These are phyloP conservation scores for Cronartium ribicola DNA, from an alignment of 1,284 basidiomycete genomes.

Conservation along the genomic window DNA sequence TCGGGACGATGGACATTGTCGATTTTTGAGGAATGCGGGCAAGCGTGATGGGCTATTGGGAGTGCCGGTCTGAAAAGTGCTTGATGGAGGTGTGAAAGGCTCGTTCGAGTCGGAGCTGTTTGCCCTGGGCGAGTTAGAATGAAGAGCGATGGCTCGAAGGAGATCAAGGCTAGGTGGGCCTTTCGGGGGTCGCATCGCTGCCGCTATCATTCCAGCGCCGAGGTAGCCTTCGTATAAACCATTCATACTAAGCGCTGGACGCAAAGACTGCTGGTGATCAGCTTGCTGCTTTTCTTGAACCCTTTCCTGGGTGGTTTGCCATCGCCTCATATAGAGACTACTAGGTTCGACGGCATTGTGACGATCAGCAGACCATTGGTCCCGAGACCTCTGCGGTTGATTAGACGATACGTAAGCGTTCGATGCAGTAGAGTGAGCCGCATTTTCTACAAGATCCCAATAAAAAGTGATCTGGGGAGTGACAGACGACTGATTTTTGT, in stretches of 20 bases:
- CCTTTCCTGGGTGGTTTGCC: neutral
- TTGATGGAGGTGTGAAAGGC: conserved; percentile 1
- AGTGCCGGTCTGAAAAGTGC: neutral
- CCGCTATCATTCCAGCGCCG: conserved; percentile 6
- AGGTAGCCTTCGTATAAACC: conserved; percentile 8
- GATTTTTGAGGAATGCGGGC: conserved; percentile 7
- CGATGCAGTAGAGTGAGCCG: too few species aligned
- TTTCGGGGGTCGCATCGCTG: neutral
- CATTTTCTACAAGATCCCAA: too few species aligned
- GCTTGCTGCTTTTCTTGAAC: neutral
- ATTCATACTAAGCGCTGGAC: neutral
- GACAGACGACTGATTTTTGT: too few species aligned
- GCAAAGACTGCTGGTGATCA: neutral
- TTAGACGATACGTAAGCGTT: too few species aligned
- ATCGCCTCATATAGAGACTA: neutral
- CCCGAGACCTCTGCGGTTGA: too few species aligned
- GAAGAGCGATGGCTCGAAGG: conserved; percentile 10
- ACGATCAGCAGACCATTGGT: too few species aligned
- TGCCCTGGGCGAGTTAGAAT: neutral
- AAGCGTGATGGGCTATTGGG: conserved; percentile 15
- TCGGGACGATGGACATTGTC: neutral
- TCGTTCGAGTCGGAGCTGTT: neutral
- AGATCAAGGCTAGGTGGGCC: conserved; percentile 9
- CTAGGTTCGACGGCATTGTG: neutral
- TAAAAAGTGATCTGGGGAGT: too few species aligned